Evolutionary conservation across 257 asterid genomes (phyloP).

Genomic region (Jasminum sambac): DNA sequence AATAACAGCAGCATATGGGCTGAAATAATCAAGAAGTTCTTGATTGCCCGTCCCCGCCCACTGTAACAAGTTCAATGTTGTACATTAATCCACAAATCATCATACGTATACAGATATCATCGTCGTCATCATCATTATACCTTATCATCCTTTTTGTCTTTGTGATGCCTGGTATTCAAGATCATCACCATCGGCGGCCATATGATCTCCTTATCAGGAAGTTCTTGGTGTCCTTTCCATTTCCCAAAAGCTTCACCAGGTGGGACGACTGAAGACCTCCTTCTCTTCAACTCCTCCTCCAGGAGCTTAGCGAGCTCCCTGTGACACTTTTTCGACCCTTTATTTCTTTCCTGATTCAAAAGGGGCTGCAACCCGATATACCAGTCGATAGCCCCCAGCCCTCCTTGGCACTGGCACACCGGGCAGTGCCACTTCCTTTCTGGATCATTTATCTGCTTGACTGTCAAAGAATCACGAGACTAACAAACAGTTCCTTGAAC

Average conservation of each 20-base stretch:
- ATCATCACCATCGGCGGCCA: constrained; percentile 53
- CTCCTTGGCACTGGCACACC: constrained; percentile 47
- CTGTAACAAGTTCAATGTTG: constrained; percentile 17
- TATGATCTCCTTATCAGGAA: constrained; percentile 36
- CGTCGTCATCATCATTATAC: constrained; percentile 16
- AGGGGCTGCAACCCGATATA: constrained; percentile 44
- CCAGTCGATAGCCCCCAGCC: constrained; percentile 52
- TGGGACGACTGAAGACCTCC: constrained; percentile 33
- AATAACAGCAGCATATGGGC: constrained; percentile 29
- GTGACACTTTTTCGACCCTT: constrained; percentile 37
- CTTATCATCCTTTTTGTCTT: constrained; percentile 41
- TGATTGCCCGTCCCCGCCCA: constrained; percentile 53
- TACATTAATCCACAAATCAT: background rate
- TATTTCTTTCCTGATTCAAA: constrained; percentile 40
- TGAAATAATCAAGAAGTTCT: constrained; percentile 43
- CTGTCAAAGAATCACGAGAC: constrained; percentile 32
- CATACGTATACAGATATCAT: background rate
- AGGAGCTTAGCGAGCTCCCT: constrained; percentile 41
- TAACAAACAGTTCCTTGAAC: constrained; percentile 35
- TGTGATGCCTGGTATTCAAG: constrained; percentile 37
- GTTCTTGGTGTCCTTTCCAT: constrained; percentile 31
- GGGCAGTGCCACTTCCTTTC: constrained; percentile 51
- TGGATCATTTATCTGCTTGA: constrained; percentile 31
- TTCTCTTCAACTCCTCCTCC: constrained; percentile 43
- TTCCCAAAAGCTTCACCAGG: constrained; percentile 39